Percentiles rank a stretch among this genome's conserved stretches.
These are phyloP conservation scores for Penicillium brasilianum DNA, from an alignment of 2,329 filamentous ascomycete genomes.

Conservation along the genomic window DNA sequence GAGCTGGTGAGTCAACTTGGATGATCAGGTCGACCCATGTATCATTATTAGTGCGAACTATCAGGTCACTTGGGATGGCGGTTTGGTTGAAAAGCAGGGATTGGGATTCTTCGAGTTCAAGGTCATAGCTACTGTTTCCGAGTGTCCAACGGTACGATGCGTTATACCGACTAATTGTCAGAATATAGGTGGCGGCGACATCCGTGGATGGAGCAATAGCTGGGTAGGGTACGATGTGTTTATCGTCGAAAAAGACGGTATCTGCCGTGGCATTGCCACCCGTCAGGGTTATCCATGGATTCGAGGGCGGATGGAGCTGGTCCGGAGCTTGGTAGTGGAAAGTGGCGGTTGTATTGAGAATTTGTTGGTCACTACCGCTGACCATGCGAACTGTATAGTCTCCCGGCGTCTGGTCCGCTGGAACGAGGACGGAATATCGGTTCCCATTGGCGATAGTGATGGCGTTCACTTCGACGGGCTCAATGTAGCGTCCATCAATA, in stretches of 20 bases:
- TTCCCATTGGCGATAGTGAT: constrained; percentile 44
- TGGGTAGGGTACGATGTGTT: constrained; percentile 55
- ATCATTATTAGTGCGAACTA: constrained; percentile 54
- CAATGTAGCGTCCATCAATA: constrained; percentile 51
- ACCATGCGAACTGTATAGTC: constrained; percentile 62
- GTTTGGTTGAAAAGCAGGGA: constrained; percentile 36
- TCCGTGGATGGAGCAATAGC: constrained; percentile 48
- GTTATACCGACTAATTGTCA: constrained; percentile 30
- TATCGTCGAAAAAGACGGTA: constrained; percentile 54
- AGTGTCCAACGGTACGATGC: constrained; percentile 35
- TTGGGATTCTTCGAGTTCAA: constrained; percentile 30
- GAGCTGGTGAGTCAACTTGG: constrained; percentile 47
- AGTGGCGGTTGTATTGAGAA: constrained; percentile 59
- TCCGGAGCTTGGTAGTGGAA: constrained; percentile 49
- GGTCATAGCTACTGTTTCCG: constrained; percentile 31
- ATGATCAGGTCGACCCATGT: constrained; percentile 64
- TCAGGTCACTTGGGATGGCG: constrained; percentile 43
- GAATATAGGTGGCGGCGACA: constrained; percentile 49
- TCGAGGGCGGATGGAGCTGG: constrained; percentile 29
- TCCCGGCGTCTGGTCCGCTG: constrained; percentile 51
- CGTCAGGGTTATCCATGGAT: constrained; percentile 57
- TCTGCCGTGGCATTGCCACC: constrained; percentile 51
- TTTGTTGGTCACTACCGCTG: constrained; percentile 57
- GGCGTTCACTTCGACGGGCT: constrained; percentile 46
- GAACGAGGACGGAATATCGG: constrained; percentile 50